Percentiles rank a stretch among this genome's conserved stretches.
These are phyloP conservation scores for Clitopilus passeckerianus DNA, from an alignment of 768 basidiomycete genomes.

Conservation along the genomic window DNA sequence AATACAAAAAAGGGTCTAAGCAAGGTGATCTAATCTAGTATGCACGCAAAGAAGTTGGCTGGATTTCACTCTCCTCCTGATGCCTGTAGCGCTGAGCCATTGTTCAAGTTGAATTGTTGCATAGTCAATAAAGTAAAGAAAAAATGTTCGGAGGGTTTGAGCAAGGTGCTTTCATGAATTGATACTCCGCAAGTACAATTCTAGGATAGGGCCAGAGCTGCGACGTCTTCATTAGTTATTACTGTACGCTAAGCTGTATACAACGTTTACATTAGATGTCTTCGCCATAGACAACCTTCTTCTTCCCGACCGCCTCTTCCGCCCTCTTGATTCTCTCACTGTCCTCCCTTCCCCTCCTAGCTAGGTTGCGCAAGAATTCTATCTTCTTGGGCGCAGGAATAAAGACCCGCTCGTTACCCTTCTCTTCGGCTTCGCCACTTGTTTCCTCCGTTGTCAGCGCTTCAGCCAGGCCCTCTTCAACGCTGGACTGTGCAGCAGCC, in stretches of 20 bases:
- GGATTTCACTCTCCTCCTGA: too few relatives aligned
- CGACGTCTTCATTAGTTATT: neutral
- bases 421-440: neutral
- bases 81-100: too few relatives aligned
- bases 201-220: too few relatives aligned
- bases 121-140: too few relatives aligned
- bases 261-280: neutral
- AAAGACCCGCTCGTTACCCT: neutral
- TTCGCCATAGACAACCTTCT: neutral
- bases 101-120: too few relatives aligned
- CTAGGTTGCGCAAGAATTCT: neutral
- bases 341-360: neutral
- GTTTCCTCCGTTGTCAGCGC: neutral
- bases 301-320: neutral
- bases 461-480: neutral
- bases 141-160: too few relatives aligned
- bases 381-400: neutral
- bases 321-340: neutral
- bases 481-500: neutral
- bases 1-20: too few relatives aligned
- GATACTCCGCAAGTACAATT: too few relatives aligned
- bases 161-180: too few relatives aligned
- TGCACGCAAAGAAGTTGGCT: too few relatives aligned
- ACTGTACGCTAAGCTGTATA: neutral
- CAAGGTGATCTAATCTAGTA: too few relatives aligned